Evolutionary conservation across 2,329 filamentous ascomycete species (phyloP).

Genomic region (Aureobasidium sp.): DNA sequence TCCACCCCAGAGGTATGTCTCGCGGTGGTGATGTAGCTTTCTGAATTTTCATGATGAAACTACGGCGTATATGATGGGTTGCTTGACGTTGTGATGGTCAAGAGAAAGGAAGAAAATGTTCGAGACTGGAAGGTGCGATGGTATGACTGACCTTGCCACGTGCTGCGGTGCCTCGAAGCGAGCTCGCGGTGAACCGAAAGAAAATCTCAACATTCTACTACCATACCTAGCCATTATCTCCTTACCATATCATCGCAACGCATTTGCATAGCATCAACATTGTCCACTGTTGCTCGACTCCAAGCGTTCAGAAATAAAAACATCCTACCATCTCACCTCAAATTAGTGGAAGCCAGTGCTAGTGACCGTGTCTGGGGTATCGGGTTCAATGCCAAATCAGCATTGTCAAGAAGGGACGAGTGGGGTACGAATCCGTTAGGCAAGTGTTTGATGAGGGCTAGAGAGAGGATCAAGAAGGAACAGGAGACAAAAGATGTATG

Average conservation of each 20-base stretch:
- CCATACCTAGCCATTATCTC: background rate
- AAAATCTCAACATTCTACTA: no score
- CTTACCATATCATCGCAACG: background rate
- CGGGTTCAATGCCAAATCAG: slow-evolving; percentile 48
- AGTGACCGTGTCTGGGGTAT: slow-evolving; percentile 59
- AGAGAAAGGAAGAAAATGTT: no score
- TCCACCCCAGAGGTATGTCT: background rate
- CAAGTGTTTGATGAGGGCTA: slow-evolving; percentile 52
- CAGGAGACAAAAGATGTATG: background rate
- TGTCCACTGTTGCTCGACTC: background rate
- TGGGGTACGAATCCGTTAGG: slow-evolving; percentile 62
- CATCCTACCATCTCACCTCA: background rate
- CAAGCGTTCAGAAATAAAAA: background rate
- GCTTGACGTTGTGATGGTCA: no score
- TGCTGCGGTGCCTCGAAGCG: background rate
- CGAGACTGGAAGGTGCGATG: background rate
- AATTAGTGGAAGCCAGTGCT: slow-evolving; percentile 52
- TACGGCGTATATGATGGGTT: background rate
- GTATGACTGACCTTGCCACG: background rate
- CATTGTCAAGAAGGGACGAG: slow-evolving; percentile 34
- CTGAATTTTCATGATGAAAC: background rate
- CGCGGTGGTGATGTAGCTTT: background rate
- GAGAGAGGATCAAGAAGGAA: slow-evolving; percentile 43
- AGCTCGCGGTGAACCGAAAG: background rate
- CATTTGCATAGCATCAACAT: no score